These are phyloP conservation scores for Russula sp. DNA, from an alignment of 768 basidiomycete genomes.

Conservation along the genomic window DNA sequence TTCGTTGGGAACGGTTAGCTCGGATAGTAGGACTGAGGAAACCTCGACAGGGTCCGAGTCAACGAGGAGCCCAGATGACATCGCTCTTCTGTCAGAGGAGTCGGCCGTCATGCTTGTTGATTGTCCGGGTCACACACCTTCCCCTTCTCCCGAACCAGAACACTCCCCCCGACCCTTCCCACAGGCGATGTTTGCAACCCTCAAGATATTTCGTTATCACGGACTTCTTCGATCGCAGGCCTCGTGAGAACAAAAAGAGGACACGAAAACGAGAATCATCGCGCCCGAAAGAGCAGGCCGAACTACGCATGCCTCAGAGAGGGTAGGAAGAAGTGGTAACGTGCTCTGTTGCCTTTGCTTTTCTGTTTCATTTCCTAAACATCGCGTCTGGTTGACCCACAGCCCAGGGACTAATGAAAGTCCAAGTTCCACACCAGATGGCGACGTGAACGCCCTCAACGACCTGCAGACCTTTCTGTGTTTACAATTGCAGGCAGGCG, in stretches of 20 bases:
- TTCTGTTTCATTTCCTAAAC: neutral
- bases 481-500: constrained; percentile 36
- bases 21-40: neutral
- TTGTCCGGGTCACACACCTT: neutral
- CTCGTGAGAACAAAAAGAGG: neutral
- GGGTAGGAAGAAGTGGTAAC: neutral
- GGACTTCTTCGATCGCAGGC: constrained; percentile 2
- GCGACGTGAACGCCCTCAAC: constrained; percentile 23
- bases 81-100: neutral
- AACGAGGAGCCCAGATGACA: neutral
- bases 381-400: neutral
- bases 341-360: neutral
- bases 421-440: neutral
- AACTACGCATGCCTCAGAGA: neutral
- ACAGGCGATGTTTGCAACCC: constrained; percentile 3
- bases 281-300: neutral
- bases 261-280: neutral
- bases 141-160: neutral
- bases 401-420: neutral
- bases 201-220: constrained; percentile 13
- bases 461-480: constrained; percentile 33
- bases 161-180: neutral
- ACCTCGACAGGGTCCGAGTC: constrained; percentile 1
- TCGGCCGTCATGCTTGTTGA: constrained; percentile 10
- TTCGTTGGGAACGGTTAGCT: constrained; percentile 1